These are phyloP conservation scores for Leccinum ochraceum DNA, from an alignment of 768 basidiomycete species.

Conservation along the genomic window DNA sequence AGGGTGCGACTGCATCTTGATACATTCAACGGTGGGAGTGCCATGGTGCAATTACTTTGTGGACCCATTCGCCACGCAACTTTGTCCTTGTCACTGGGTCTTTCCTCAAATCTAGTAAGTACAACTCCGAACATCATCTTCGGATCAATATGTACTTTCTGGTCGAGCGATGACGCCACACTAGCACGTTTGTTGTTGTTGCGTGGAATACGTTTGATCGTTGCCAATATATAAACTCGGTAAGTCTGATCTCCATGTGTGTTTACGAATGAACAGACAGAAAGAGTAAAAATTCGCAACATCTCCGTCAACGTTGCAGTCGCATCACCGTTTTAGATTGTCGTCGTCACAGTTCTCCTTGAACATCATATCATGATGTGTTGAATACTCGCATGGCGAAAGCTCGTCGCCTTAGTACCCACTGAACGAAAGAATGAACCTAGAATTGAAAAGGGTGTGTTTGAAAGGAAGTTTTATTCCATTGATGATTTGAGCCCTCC, in stretches of 20 bases:
- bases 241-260: background rate
- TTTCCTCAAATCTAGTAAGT: too few species aligned
- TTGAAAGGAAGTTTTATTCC: background rate
- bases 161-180: too few species aligned
- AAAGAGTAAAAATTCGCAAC: background rate
- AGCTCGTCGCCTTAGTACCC: background rate
- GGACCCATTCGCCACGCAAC: background rate
- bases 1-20: background rate
- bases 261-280: background rate
- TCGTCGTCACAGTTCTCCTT: background rate
- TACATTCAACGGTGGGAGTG: too few species aligned
- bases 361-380: background rate
- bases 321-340: background rate
- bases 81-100: background rate
- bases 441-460: background rate
- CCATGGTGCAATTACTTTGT: too few species aligned
- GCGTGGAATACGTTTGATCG: background rate
- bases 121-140: background rate
- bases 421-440: background rate
- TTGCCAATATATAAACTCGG: background rate
- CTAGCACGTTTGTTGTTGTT: too few species aligned
- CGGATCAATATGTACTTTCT: background rate
- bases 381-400: background rate
- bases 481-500: background rate
- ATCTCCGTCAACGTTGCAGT: background rate